Conservation (phyloP, 257 asterid species). For the Knoxia roxburghii region DNA sequence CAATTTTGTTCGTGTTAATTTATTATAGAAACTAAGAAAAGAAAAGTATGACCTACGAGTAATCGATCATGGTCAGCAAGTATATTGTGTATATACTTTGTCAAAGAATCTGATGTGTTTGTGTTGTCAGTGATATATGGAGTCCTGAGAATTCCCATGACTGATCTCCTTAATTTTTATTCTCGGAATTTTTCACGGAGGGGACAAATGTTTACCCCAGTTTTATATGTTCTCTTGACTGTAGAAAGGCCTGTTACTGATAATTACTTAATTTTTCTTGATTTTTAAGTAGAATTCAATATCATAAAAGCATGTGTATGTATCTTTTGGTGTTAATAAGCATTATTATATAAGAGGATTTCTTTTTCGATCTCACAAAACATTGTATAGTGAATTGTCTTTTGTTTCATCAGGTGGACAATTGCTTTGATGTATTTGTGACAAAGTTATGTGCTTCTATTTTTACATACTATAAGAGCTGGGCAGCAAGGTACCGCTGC, state of each 20-base stretch:
- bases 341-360: not conserved
- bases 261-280: not conserved
- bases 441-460: conserved; percentile 70
- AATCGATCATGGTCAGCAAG: not conserved
- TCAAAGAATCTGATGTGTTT: not conserved
- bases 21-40: not conserved
- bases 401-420: conserved; percentile 69
- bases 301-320: not conserved
- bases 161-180: too few species aligned
- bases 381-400: not conserved
- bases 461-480: conserved; percentile 89
- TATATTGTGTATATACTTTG: not conserved
- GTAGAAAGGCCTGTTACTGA: not conserved
- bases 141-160: too few species aligned
- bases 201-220: not conserved
- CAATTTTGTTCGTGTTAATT: not conserved
- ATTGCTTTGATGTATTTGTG: conserved; percentile 89
- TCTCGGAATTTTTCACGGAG: not conserved
- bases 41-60: not conserved
- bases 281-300: not conserved
- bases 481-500: conserved; percentile 87
- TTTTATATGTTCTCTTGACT: not conserved
- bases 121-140: not conserved
- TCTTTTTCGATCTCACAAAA: not conserved
- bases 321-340: not conserved